These are phyloP conservation scores for Magnaporthiopsis poae DNA, from an alignment of 2,329 filamentous ascomycete genomes.

Conservation along the genomic window DNA sequence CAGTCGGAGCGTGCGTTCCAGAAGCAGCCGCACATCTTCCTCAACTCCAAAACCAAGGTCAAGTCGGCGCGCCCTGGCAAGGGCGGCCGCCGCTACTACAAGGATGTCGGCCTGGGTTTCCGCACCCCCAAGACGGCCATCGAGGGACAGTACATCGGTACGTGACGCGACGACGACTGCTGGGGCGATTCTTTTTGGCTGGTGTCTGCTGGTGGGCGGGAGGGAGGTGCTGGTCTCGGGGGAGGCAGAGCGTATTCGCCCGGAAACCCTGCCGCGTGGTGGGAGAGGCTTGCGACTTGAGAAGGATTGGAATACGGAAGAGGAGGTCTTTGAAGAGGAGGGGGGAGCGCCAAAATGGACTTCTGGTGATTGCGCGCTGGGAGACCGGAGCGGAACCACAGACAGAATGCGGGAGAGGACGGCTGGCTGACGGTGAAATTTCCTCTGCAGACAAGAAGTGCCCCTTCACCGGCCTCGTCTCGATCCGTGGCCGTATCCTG, in stretches of 20 bases:
- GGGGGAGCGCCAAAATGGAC: neutral
- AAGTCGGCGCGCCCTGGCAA: slow-evolving; percentile 79
- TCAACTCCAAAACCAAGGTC: slow-evolving; percentile 87
- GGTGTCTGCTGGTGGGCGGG: neutral
- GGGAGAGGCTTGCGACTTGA: neutral
- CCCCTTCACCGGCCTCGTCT: slow-evolving; percentile 98
- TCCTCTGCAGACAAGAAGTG: slow-evolving; percentile 87
- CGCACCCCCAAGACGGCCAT: slow-evolving; percentile 97
- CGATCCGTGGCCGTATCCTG: slow-evolving; percentile 99
- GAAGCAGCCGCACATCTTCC: slow-evolving; percentile 99
- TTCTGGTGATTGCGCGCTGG: neutral
- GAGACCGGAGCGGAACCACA: neutral
- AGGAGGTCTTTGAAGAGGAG: neutral
- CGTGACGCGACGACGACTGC: slow-evolving; percentile 33
- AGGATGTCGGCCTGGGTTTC: slow-evolving; percentile 99
- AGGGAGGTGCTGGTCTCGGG: neutral
- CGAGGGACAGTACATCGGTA: slow-evolving; percentile 98
- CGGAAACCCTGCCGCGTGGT: neutral
- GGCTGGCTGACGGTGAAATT: neutral
- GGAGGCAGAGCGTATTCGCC: neutral
- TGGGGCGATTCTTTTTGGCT: neutral
- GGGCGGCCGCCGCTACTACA: slow-evolving; percentile 89
- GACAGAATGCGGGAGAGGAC: neutral
- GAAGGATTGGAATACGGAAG: neutral
- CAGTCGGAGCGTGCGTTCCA: slow-evolving; percentile 99